phyloP scores from a whole-genome alignment of 192 early-diverging fungal genomes.

The Backusella psychrophila region DNA sequence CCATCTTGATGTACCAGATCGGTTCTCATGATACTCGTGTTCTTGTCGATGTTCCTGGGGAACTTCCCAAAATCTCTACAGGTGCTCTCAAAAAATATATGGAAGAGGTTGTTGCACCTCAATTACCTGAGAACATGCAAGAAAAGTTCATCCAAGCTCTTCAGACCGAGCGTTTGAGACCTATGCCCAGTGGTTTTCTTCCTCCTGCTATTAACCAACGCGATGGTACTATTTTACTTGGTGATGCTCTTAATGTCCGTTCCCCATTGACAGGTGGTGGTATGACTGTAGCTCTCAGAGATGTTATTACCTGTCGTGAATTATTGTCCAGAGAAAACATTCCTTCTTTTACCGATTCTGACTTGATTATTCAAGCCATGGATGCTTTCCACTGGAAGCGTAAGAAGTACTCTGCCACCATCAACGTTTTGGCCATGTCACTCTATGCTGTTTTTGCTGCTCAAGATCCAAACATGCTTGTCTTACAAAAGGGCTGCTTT shows the following conservation, averaged over 20 bases:
- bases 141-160: conserved; percentile 60
- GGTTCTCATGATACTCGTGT: conserved; percentile 85
- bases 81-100: conserved; percentile 72
- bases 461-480: conserved; percentile 64
- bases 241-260: conserved; percentile 95
- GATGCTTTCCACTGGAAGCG: conserved; percentile 69
- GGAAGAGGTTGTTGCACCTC: conserved; percentile 58
- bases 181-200: conserved; percentile 87
- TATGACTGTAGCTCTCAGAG: conserved; percentile 94
- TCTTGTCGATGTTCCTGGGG: conserved; percentile 88
- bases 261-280: conserved; percentile 93
- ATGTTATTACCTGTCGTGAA: conserved; percentile 72
- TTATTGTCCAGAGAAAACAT: conserved; percentile 47
- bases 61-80: conserved; percentile 65
- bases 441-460: conserved; percentile 88
- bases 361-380: conserved; percentile 56
- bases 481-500: conserved; percentile 84
- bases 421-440: conserved; percentile 91
- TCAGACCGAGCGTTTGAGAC: conserved; percentile 67
- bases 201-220: conserved; percentile 69
- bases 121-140: conserved; percentile 66
- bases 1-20: conserved; percentile 93
- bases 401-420: conserved; percentile 65
- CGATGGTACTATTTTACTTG: conserved; percentile 81
- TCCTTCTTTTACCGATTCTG: conserved; percentile 43